Evolutionary conservation across 2,329 filamentous ascomycete genomes (phyloP).

Genomic region (Tolypocladium inflatum): DNA sequence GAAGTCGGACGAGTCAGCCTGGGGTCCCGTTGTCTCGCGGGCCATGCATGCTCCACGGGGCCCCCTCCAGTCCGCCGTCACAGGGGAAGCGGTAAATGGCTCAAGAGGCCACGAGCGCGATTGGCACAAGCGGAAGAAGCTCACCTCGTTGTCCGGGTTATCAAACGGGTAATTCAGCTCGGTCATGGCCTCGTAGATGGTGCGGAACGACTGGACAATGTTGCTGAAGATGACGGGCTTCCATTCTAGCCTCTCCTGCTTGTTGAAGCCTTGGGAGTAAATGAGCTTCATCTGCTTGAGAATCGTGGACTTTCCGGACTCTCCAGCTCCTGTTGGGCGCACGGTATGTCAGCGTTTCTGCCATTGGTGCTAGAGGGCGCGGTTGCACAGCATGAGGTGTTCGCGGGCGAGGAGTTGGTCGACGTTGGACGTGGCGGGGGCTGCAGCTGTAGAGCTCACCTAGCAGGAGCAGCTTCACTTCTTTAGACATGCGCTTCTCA

Average conservation of each 20-base stretch:
- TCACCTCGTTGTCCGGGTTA: conserved; percentile 68
- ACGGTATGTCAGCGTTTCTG: not conserved
- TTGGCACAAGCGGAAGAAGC: conserved; percentile 11
- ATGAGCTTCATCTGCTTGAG: conserved; percentile 70
- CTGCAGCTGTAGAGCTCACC: conserved; percentile 30
- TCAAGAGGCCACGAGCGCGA: not conserved
- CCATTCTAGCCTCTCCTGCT: conserved; percentile 84
- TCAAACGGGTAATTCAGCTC: conserved; percentile 74
- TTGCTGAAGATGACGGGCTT: conserved; percentile 95
- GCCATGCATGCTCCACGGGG: not conserved
- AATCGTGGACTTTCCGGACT: conserved; percentile 8
- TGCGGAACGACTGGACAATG: conserved; percentile 82
- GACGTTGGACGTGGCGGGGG: not conserved
- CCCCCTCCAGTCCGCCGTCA: not conserved
- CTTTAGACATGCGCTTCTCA: conserved; percentile 75
- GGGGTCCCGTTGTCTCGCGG: conserved; percentile 15
- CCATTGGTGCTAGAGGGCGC: not conserved
- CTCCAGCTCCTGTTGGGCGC: conserved; percentile 1
- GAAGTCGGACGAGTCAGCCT: conserved; percentile 22
- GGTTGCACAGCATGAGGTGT: not conserved
- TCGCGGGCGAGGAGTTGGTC: not conserved
- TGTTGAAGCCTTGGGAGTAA: conserved; percentile 84
- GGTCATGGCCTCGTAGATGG: conserved; percentile 84
- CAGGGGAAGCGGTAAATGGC: not conserved
- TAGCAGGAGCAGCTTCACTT: conserved; percentile 88